phyloP scores from a whole-genome alignment of 202 grass and related monocot species.

The Musa balbisiana region DNA sequence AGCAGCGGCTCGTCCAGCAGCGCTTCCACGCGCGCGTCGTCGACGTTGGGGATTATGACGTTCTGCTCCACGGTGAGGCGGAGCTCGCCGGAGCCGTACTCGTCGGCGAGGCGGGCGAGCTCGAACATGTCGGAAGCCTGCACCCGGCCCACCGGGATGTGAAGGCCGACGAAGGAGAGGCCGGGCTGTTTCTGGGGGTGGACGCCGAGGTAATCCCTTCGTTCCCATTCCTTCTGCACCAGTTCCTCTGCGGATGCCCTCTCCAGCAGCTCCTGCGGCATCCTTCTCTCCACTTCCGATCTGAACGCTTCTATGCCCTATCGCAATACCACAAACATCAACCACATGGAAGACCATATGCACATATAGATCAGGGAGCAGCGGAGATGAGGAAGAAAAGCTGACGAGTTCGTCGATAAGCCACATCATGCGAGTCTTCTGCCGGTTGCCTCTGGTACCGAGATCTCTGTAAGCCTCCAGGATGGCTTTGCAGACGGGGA shows the following conservation, averaged over 20 bases:
- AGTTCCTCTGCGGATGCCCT: slow-evolving; percentile 45
- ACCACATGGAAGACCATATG: background rate
- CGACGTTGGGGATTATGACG: slow-evolving; percentile 76
- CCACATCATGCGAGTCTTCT: slow-evolving; percentile 98
- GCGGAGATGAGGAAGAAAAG: background rate
- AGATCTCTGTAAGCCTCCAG: slow-evolving; percentile 79
- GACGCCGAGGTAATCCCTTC: slow-evolving; percentile 64
- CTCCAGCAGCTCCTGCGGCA: slow-evolving; percentile 42
- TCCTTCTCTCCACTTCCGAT: slow-evolving; percentile 75
- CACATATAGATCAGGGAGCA: background rate
- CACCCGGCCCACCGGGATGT: slow-evolving; percentile 58
- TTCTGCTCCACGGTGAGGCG: slow-evolving; percentile 95
- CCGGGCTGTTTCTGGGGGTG: slow-evolving; percentile 78
- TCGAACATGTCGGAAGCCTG: slow-evolving; percentile 76
- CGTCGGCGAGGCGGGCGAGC: slow-evolving; percentile 61
- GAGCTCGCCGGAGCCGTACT: slow-evolving; percentile 75
- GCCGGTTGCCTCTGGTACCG: slow-evolving; percentile 56
- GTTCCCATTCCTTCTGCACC: slow-evolving; percentile 51
- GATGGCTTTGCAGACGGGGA: slow-evolving; percentile 53
- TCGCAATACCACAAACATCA: background rate
- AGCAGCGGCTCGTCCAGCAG: slow-evolving; percentile 69
- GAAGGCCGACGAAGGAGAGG: slow-evolving; percentile 59
- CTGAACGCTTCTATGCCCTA: slow-evolving; percentile 49
- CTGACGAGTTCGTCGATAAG: slow-evolving; percentile 91
- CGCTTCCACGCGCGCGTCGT: slow-evolving; percentile 29